These are phyloP conservation scores for Leishmania aethiopica DNA, from an alignment of 208 protist species.

Conservation along the genomic window DNA sequence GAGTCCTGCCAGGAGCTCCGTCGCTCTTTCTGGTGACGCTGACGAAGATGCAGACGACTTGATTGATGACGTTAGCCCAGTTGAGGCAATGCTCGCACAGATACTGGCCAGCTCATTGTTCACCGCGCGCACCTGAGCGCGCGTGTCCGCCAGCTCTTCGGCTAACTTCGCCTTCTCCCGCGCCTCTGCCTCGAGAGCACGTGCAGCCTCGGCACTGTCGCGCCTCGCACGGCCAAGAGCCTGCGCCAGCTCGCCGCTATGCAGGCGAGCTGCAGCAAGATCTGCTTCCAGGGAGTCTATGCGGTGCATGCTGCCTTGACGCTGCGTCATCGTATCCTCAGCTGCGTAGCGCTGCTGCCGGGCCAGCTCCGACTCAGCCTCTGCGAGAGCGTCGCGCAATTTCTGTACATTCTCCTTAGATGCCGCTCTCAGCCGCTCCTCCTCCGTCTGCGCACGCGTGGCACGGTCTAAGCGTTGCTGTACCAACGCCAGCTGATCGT, in stretches of 20 bases:
- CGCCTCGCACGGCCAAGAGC: not conserved
- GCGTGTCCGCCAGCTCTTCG: conserved; percentile 3
- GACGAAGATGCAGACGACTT: not conserved
- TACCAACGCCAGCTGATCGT: conserved; percentile 2
- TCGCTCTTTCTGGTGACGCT: not conserved
- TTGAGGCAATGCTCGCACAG: conserved; percentile 1
- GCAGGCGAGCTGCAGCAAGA: conserved; percentile 3
- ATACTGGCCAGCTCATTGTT: conserved; percentile 5
- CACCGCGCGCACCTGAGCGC: not conserved
- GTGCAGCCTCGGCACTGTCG: not conserved
- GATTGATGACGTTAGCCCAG: not conserved
- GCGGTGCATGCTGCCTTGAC: not conserved
- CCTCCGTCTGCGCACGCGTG: not conserved
- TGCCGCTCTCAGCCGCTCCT: conserved; percentile 7
- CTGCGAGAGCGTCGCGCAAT: conserved; percentile 11
- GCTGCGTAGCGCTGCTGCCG: conserved; percentile 6
- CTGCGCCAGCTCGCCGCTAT: not conserved
- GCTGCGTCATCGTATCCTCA: not conserved
- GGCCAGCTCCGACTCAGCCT: conserved; percentile 2
- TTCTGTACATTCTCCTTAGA: conserved; percentile 3
- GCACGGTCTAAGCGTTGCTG: conserved; percentile 14
- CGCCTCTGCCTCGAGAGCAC: not conserved
- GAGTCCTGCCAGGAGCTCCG: conserved; percentile 10
- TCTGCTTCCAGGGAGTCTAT: conserved; percentile 8
- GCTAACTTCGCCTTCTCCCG: not conserved